Evolutionary conservation across 768 basidiomycete species (phyloP), one percentile per base, ranked within the genome.

Genomic region (Calocybe cyanea): DNA sequence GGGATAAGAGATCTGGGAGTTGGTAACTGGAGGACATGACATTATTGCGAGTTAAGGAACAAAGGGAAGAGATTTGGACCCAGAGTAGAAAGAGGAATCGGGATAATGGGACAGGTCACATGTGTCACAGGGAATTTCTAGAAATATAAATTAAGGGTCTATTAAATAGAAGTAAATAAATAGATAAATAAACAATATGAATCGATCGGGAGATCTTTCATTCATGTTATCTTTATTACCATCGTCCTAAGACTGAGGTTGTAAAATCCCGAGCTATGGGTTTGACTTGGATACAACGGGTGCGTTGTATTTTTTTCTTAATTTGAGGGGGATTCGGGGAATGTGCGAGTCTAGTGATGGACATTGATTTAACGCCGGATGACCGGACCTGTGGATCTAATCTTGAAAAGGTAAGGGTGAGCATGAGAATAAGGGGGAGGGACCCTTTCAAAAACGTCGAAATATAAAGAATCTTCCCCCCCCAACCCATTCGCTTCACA

Each of bases 1-100:
- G 59, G 28, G 55, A 47, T 1, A 70, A 57, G 1, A 73, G 58
- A 49, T 73, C 71, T 6, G 71, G 71, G 3, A 75, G 63, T 50
- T 73, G 73, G 54, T 69, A 70, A 56, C 69, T 72, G 44, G 51
- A 52, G 8, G 57, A 46, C 56, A 57, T 55, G 34, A 38, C n/a
- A 13, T 4, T 34, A 45, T 14, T 14, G 17, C 13, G 7, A 7
- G 14, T n/a, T 18, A 14, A 35, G n/a, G 13, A 35, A 28, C 17
- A 17, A 17, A 11, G 20, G 39, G 30, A 23, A 19, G 14, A 34
- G 39, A 28, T 20, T 30, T 25, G 30, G 21, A 47, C 43, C 48
- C 38, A 45, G 52, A 43, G 45, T 28, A 46, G 43, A 36, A 5
- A 11, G 11, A 28, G 11, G 8, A 4, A 18, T 30, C 35, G 14